Evolutionary conservation across 2,329 filamentous ascomycete species (phyloP).

Genomic region (Alternaria longipes): DNA sequence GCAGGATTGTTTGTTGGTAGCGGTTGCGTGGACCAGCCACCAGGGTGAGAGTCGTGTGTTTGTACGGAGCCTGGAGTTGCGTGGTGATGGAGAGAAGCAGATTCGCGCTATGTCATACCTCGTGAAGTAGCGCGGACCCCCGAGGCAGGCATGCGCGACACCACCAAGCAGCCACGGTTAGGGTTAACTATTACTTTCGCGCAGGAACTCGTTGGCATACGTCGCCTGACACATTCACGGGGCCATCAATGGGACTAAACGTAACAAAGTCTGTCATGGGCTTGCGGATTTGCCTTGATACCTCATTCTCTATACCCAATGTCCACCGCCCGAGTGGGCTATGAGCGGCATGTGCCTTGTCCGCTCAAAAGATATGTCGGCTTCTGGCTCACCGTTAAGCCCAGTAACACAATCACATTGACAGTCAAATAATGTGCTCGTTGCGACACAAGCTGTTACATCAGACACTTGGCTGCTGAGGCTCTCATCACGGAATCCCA

Average conservation of each 20-base stretch:
- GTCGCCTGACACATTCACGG: not conserved
- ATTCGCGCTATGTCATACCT: slow-evolving; percentile 27
- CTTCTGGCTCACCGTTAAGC: not conserved
- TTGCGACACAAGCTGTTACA: not conserved
- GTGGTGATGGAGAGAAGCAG: slow-evolving; percentile 20
- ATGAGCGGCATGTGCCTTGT: not conserved
- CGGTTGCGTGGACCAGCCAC: slow-evolving; percentile 32
- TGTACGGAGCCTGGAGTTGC: not conserved
- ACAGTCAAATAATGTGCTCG: not conserved
- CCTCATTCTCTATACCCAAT: not conserved
- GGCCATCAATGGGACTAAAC: not conserved
- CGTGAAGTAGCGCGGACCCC: slow-evolving; percentile 15
- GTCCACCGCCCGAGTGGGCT: not conserved
- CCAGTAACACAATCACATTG: not conserved
- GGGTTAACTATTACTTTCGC: not conserved
- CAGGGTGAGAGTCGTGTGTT: slow-evolving; percentile 5
- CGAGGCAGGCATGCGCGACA: slow-evolving; percentile 18
- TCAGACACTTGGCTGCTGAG: not conserved
- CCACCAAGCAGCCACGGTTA: not conserved
- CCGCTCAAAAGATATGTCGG: not conserved
- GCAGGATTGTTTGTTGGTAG: slow-evolving; percentile 2
- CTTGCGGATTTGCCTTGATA: not conserved
- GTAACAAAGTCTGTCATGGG: not conserved
- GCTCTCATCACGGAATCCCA: not conserved
- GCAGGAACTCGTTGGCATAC: not conserved